A percentile compares a stretch with the other conserved stretches of the same genome.
These are phyloP conservation scores for Fermentozyma sake DNA, from an alignment of 1,139 yeast genomes.

Conservation along the genomic window DNA sequence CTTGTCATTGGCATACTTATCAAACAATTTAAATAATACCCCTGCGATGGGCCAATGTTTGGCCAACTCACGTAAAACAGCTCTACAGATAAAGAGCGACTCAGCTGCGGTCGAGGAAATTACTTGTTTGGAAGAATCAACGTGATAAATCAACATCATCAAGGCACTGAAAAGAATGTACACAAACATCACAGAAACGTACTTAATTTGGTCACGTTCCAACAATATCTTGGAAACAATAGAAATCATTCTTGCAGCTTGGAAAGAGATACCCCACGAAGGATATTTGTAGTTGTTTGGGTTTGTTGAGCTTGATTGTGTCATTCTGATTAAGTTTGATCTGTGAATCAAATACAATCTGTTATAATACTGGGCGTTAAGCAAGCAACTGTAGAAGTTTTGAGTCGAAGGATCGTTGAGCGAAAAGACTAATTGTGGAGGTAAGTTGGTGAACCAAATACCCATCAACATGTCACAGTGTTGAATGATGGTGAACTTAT, in stretches of 20 bases:
- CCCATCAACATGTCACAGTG: slow-evolving; percentile 81
- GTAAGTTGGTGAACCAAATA: slow-evolving; percentile 69
- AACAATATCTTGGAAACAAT: slow-evolving; percentile 58
- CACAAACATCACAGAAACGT: slow-evolving; percentile 54
- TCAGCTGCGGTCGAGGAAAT: slow-evolving; percentile 60
- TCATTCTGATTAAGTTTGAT: slow-evolving; percentile 58
- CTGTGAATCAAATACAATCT: slow-evolving; percentile 69
- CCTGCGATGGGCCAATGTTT: slow-evolving; percentile 44
- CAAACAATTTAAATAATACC: slow-evolving; percentile 37
- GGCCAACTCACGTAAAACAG: slow-evolving; percentile 51
- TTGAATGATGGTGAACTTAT: slow-evolving; percentile 53
- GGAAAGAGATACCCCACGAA: slow-evolving; percentile 82
- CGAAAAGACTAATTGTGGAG: slow-evolving; percentile 60
- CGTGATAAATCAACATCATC: slow-evolving; percentile 71
- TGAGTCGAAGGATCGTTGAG: slow-evolving; percentile 51
- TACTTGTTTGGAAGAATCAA: slow-evolving; percentile 53
- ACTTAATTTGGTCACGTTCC: slow-evolving; percentile 47
- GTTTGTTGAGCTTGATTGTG: slow-evolving; percentile 38
- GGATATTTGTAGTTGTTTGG: slow-evolving; percentile 58
- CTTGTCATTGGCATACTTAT: slow-evolving; percentile 44
- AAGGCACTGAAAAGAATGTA: slow-evolving; percentile 65
- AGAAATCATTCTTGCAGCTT: slow-evolving; percentile 78
- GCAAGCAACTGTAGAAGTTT: slow-evolving; percentile 54
- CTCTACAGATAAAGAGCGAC: slow-evolving; percentile 49
- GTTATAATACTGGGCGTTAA: slow-evolving; percentile 72